These are phyloP conservation scores for Thalassiosira profunda DNA, from an alignment of 108 stramenopile species.

Conservation along the genomic window DNA sequence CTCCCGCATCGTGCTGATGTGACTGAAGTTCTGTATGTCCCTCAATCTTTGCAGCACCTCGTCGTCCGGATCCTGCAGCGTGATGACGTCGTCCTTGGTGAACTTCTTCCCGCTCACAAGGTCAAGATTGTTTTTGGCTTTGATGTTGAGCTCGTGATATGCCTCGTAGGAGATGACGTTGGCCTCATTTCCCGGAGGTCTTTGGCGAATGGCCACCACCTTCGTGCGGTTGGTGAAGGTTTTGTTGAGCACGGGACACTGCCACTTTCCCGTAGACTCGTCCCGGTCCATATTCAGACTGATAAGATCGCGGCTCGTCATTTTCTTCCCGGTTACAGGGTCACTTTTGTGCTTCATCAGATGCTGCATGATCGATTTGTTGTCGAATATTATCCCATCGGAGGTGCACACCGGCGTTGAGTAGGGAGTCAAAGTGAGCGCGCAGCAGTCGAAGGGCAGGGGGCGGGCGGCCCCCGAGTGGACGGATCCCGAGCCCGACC, in stretches of 20 bases:
- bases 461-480: conserved; percentile 38
- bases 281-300: conserved; percentile 89
- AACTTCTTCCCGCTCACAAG: conserved; percentile 78
- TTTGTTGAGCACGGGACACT: conserved; percentile 98
- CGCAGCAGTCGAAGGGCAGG: conserved; percentile 97
- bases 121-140: conserved; percentile 77
- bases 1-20: conserved; percentile 61
- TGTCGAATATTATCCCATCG: conserved; percentile 94
- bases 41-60: conserved; percentile 47
- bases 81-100: conserved; percentile 69
- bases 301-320: conserved; percentile 75
- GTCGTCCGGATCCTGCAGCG: conserved; percentile 82
- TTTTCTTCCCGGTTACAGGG: conserved; percentile 83
- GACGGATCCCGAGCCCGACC: conserved; percentile 42
- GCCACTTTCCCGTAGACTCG: conserved; percentile 88
- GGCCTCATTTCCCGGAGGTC: conserved; percentile 56
- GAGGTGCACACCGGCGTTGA: conserved; percentile 73
- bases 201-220: conserved; percentile 87
- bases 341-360: conserved; percentile 85
- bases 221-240: conserved; percentile 90
- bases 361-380: conserved; percentile 84
- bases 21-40: conserved; percentile 81
- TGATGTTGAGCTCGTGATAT: conserved; percentile 86
- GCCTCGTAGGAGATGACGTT: conserved; percentile 90
- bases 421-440: conserved; percentile 91